Percentiles rank a stretch among this genome's conserved stretches.
Evolutionary conservation across 306 rosid genomes (phyloP).

Genomic region (Castanea sativa): DNA sequence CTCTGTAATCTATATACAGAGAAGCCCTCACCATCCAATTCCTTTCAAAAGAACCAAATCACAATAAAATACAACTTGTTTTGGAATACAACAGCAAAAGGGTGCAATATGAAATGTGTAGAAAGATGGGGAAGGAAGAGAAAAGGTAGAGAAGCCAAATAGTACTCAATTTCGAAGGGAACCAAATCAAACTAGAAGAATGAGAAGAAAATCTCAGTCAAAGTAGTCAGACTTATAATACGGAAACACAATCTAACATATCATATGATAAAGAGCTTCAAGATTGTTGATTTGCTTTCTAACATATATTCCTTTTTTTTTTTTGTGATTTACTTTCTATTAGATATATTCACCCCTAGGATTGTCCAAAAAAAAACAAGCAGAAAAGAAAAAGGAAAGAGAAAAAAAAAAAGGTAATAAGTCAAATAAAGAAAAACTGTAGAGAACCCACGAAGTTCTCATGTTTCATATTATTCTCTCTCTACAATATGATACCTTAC

Average conservation of each 20-base stretch:
- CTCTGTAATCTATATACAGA: constrained; percentile 5
- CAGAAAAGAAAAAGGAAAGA: not conserved
- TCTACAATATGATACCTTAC: no score
- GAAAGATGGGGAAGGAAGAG: constrained; percentile 21
- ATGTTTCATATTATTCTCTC: constrained; percentile 13
- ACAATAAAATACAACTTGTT: constrained; percentile 21
- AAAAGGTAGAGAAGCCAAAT: constrained; percentile 17
- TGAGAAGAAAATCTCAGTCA: constrained; percentile 67
- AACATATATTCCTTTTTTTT: not conserved
- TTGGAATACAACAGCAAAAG: constrained; percentile 25
- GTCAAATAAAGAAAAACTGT: not conserved
- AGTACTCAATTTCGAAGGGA: constrained; percentile 40
- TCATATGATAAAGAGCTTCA: constrained; percentile 37
- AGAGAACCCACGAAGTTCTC: constrained; percentile 18
- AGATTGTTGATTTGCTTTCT: constrained; percentile 30
- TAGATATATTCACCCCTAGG: constrained; percentile 24
- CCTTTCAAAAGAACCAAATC: constrained; percentile 36
- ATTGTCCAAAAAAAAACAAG: not conserved
- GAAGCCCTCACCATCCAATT: constrained; percentile 32
- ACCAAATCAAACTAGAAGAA: constrained; percentile 74
- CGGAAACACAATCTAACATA: constrained; percentile 57
- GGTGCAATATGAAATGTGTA: constrained; percentile 7
- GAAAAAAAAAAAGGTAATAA: not conserved
- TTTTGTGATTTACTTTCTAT: constrained; percentile 3
- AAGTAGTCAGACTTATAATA: constrained; percentile 57